Evolutionary conservation across 2,329 filamentous ascomycete genomes (phyloP).

Genomic region (Tolypocladium inflatum): DNA sequence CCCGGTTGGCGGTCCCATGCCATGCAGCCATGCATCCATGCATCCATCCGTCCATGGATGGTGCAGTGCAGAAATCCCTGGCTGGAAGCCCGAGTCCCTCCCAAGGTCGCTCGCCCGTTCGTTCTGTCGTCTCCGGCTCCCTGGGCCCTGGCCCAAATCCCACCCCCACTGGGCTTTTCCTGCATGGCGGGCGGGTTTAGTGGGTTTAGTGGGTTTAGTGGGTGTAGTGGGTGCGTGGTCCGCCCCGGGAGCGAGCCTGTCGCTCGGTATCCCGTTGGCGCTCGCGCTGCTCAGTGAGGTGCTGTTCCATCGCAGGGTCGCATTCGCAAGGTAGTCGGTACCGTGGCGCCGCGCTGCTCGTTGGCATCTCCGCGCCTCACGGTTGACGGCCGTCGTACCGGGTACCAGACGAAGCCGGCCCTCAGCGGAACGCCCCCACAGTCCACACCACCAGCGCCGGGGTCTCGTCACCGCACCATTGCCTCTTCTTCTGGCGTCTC

Average conservation of each 20-base stretch:
- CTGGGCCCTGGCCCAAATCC: not conserved
- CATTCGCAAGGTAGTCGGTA: not conserved
- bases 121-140: not conserved
- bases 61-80: not conserved
- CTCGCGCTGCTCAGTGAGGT: not conserved
- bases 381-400: not conserved
- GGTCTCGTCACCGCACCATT: not conserved
- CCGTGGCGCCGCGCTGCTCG: not conserved
- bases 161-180: not conserved
- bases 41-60: not conserved
- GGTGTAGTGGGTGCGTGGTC: not conserved
- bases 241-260: not conserved
- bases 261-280: not conserved
- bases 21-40: not conserved
- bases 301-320: not conserved
- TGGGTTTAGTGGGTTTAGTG: not conserved
- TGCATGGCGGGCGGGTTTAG: not conserved
- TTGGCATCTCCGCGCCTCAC: not conserved
- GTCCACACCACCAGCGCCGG: not conserved
- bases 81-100: not conserved
- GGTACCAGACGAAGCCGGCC: not conserved
- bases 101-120: not conserved
- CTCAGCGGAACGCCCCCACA: not conserved
- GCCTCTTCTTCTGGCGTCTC: not conserved
- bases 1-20: not conserved